A percentile compares a stretch with the other conserved stretches of the same genome.
phyloP scores from a whole-genome alignment of 2,329 filamentous ascomycete species.

The Neopestalotiopsis rosae region DNA sequence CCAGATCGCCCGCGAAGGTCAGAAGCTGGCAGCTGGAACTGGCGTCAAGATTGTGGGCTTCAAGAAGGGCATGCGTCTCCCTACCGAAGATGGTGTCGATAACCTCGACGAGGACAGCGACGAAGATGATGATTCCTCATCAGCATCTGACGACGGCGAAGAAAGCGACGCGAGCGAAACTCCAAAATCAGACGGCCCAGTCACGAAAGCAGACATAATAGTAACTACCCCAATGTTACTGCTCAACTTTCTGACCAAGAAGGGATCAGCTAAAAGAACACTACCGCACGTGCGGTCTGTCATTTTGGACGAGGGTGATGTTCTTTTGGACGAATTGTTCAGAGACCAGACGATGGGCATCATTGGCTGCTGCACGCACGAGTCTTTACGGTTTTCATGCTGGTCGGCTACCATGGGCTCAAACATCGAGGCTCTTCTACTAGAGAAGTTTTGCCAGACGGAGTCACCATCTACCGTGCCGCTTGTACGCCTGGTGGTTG shows the following conservation, averaged over 20 bases:
- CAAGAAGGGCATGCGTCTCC: slow-evolving; percentile 81
- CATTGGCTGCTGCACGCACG: slow-evolving; percentile 78
- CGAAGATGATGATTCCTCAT: slow-evolving; percentile 5
- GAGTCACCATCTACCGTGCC: slow-evolving; percentile 51
- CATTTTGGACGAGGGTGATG: slow-evolving; percentile 92
- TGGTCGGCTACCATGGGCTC: slow-evolving; percentile 99
- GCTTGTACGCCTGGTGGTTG: slow-evolving; percentile 87
- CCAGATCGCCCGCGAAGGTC: slow-evolving; percentile 84
- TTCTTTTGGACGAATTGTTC: slow-evolving; percentile 90
- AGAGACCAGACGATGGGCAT: slow-evolving; percentile 84
- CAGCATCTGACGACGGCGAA: slow-evolving; percentile 31
- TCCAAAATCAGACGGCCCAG: slow-evolving; percentile 32
- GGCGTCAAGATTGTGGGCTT: slow-evolving; percentile 81
- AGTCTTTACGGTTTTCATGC: slow-evolving; percentile 74
- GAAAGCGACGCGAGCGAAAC: slow-evolving; percentile 32
- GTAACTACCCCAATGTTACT: slow-evolving; percentile 82
- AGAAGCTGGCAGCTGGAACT: slow-evolving; percentile 79
- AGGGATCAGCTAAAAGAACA: slow-evolving; percentile 51
- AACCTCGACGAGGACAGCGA: slow-evolving; percentile 24
- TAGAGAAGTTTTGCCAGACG: slow-evolving; percentile 52
- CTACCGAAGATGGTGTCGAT: slow-evolving; percentile 47
- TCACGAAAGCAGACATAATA: slow-evolving; percentile 78
- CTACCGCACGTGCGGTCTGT: slow-evolving; percentile 75
- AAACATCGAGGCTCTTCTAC: slow-evolving; percentile 69
- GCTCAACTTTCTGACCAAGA: slow-evolving; percentile 69